phyloP scores from a whole-genome alignment of 192 early-diverging fungal species.

The Geranomyces variabilis region DNA sequence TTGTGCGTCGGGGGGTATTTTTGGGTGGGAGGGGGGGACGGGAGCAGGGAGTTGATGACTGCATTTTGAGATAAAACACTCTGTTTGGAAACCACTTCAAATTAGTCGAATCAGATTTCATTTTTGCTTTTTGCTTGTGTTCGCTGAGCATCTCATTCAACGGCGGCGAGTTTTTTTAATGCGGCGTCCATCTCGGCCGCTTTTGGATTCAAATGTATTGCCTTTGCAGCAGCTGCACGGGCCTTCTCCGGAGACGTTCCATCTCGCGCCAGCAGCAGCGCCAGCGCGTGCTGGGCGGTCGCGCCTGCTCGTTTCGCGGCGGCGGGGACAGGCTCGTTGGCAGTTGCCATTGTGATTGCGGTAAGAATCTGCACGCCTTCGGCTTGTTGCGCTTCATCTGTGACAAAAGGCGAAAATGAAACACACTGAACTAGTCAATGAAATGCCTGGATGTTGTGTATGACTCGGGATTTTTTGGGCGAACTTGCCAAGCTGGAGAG shows the following conservation, averaged over 20 bases:
- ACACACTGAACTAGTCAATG: too few relatives aligned
- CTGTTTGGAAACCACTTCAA: too few relatives aligned
- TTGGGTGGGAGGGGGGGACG: too few relatives aligned
- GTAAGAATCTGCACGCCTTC: constrained; percentile 56
- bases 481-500: neutral
- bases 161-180: neutral
- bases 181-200: neutral
- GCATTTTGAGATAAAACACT: too few relatives aligned
- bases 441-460: too few relatives aligned
- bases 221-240: neutral
- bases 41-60: too few relatives aligned
- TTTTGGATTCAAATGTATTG: neutral
- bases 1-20: too few relatives aligned
- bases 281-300: constrained; percentile 6
- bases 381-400: constrained; percentile 50
- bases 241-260: neutral
- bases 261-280: constrained; percentile 3
- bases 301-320: neutral
- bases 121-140: too few relatives aligned
- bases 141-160: too few relatives aligned
- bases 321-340: neutral
- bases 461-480: too few relatives aligned
- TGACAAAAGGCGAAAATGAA: neutral
- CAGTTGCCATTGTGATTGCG: constrained; percentile 18
- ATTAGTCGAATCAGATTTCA: too few relatives aligned